phyloP scores from a whole-genome alignment of 2,329 filamentous ascomycete genomes.

The Clonostachys chloroleuca region DNA sequence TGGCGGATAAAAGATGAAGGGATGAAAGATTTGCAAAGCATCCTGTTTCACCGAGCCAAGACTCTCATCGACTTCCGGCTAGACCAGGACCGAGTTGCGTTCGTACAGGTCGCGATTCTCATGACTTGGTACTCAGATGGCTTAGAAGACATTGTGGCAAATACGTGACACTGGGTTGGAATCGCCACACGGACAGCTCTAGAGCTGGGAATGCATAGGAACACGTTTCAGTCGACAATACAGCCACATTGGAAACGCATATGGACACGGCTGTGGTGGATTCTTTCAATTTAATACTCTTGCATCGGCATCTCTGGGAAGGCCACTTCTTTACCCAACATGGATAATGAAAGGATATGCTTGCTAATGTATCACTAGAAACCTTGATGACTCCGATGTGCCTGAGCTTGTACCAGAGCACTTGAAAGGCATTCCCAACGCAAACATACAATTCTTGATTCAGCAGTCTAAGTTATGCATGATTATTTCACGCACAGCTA shows the following conservation, averaged over 20 bases:
- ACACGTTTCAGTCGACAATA: constrained; percentile 19
- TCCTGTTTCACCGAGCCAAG: constrained; percentile 49
- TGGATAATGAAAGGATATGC: no score
- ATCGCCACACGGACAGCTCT: constrained; percentile 45
- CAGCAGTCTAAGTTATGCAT: constrained; percentile 44
- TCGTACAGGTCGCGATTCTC: constrained; percentile 49
- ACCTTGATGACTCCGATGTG: constrained; percentile 46
- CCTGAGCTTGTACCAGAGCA: constrained; percentile 33
- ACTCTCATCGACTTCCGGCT: constrained; percentile 46
- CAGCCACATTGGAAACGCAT: constrained; percentile 21
- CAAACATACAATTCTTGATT: constrained; percentile 36
- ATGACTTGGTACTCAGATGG: constrained; percentile 52
- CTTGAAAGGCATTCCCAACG: constrained; percentile 33
- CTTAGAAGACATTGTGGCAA: constrained; percentile 48
- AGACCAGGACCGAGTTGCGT: constrained; percentile 45
- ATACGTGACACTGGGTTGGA: constrained; percentile 48
- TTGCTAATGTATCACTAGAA: constrained; percentile 11
- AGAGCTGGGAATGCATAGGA: constrained; percentile 45
- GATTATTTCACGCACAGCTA: constrained; percentile 35
- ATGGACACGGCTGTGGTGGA: constrained; percentile 33
- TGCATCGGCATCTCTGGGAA: constrained; percentile 34
- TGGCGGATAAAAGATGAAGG: constrained; percentile 31
- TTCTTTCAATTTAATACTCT: constrained; percentile 31
- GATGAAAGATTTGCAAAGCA: constrained; percentile 29
- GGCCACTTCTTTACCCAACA: constrained; percentile 23